Evolutionary conservation across 1,284 basidiomycete genomes (phyloP).

Genomic region (Amylostereum areolatum): DNA sequence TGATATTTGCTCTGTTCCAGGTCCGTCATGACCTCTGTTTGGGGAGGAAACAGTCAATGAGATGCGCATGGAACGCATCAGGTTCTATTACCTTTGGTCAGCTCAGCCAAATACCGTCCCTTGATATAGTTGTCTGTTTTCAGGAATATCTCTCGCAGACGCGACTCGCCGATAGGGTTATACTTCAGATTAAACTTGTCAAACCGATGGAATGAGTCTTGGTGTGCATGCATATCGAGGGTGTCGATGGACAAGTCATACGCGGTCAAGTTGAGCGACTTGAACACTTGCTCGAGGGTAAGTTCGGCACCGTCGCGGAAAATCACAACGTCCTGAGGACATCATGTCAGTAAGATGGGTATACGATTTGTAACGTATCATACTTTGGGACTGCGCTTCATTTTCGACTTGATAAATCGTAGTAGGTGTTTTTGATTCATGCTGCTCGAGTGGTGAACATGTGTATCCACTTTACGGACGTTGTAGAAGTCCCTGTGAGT

Average conservation of each 20-base stretch:
- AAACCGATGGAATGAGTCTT: constrained; percentile 96
- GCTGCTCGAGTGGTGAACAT: constrained; percentile 96
- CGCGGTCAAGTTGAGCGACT: constrained; percentile 91
- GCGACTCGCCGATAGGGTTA: constrained; percentile 92
- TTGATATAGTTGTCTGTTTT: constrained; percentile 96
- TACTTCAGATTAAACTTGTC: constrained; percentile 95
- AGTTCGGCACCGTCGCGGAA: constrained; percentile 89
- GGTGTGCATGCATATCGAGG: constrained; percentile 98
- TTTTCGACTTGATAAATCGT: constrained; percentile 98
- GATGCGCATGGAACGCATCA: background rate
- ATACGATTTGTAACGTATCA: no score
- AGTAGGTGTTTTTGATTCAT: constrained; percentile 99
- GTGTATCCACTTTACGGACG: constrained; percentile 96
- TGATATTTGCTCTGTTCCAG: constrained; percentile 98
- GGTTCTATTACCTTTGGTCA: constrained; percentile 68
- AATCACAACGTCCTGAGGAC: constrained; percentile 84
- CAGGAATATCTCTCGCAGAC: constrained; percentile 94
- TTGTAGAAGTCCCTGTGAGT: constrained; percentile 94
- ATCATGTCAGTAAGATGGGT: background rate
- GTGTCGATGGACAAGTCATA: constrained; percentile 99
- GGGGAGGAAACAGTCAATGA: background rate
- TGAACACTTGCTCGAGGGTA: constrained; percentile 91
- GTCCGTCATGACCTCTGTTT: constrained; percentile 89
- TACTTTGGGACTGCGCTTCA: constrained; percentile 78
- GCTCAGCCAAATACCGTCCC: constrained; percentile 91